These are phyloP conservation scores for Heliosperma pusillum DNA, from an alignment of 148 eudicot species.

Conservation along the genomic window DNA sequence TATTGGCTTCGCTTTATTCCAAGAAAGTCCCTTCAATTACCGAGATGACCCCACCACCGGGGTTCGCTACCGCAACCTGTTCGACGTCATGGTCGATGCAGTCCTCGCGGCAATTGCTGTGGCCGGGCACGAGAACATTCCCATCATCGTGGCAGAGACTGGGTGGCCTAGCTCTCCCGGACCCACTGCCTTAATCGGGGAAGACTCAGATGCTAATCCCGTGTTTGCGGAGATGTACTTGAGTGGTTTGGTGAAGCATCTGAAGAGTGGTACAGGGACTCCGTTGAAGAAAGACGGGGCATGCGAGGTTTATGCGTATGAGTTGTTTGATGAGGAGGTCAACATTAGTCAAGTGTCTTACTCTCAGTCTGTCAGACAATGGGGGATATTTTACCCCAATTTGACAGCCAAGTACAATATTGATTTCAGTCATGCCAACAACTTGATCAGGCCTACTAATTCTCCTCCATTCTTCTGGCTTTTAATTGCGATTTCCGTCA, in stretches of 20 bases:
- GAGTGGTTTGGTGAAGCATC: conserved; percentile 50
- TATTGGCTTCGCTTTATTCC: conserved; percentile 62
- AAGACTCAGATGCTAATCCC: conserved; percentile 44
- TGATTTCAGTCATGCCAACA: conserved; percentile 25
- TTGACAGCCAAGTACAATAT: conserved; percentile 50
- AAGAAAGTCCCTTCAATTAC: conserved; percentile 45
- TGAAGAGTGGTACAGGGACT: conserved; percentile 60
- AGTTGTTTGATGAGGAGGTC: conserved; percentile 50
- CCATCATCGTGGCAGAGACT: conserved; percentile 61
- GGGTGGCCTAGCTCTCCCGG: conserved; percentile 70
- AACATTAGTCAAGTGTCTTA: background rate
- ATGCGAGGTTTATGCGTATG: conserved; percentile 51
- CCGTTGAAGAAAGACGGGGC: conserved; percentile 78
- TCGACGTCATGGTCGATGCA: conserved; percentile 73
- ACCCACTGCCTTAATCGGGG: background rate
- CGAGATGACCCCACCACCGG: conserved; percentile 77
- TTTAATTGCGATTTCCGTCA: background rate
- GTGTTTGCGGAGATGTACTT: conserved; percentile 61
- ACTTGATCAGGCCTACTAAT: too few relatives aligned
- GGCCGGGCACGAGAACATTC: conserved; percentile 71
- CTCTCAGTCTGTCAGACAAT: conserved; percentile 10
- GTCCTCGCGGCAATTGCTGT: conserved; percentile 60
- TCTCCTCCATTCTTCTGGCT: background rate
- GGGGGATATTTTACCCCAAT: conserved; percentile 49
- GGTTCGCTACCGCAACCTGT: conserved; percentile 71